Evolutionary conservation across 495 filamentous ascomycete genomes (phyloP), one percentile per base, ranked within the genome.

Genomic region (Talaromyces thailandensis): DNA sequence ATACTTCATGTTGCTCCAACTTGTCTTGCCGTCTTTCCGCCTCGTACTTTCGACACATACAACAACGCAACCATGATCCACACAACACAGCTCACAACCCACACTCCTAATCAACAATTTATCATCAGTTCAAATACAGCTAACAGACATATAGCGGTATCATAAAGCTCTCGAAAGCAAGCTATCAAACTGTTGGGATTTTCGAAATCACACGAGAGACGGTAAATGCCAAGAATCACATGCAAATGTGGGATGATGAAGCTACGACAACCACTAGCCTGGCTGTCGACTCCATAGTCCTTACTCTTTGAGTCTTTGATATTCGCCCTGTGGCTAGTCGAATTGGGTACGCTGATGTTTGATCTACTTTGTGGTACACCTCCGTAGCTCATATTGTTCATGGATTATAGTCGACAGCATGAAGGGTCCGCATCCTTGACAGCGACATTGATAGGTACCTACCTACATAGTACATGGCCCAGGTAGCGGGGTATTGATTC

Each of bases 101-200:
- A 55, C 51, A 28, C n/a, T 55, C 12, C 24, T 14, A 55, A 23
- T 55, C 51, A 26, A 55, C 11, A 55, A 28, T 24, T 28, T n/a
- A 55, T 1, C n/a, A 25, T 26, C 51, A 29, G 51, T 11, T 55
- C 51, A 55, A 25, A 55, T 55, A 55, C 26, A 26, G 48, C 23
- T 26, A 26, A 14, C 51, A 55, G 9, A 4, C 0, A n/a, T 55
- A 55, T 55, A 55, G 51, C 51, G 51, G 51, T 55, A 55, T 55
- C 26, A 28, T 28, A 14, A 55, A 26, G 26, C 23, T 55, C 3
- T 55, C 14, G 18, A 55, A 26, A 18, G 51, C n/a, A 24, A 32
- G 26, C 55, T 57, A 18, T 32, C 55, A 57, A 57, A 45, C 14
- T 59, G 57, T 59, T 59, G 57, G 57, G 57, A 26, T 55, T 55